phyloP scores from a whole-genome alignment of 2,329 filamentous ascomycete species.

The Albophoma yamanashiensis region DNA sequence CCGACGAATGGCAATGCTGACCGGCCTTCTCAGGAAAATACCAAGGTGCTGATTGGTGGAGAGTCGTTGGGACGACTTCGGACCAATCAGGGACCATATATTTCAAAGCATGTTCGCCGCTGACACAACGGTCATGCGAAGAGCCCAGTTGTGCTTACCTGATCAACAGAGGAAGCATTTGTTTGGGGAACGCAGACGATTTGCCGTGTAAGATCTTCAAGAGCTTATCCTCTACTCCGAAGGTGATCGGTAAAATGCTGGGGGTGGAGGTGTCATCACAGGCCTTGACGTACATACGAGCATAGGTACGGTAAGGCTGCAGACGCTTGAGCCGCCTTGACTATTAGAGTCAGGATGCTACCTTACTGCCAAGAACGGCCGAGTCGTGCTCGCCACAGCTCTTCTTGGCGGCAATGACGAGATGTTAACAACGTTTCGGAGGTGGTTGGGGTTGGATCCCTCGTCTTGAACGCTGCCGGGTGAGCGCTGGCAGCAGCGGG shows the following conservation, averaged over 20 bases:
- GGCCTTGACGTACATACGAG: background rate
- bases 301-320: no score
- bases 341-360: background rate
- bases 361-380: background rate
- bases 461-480: background rate
- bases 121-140: background rate
- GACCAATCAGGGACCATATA: conserved; percentile 5
- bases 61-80: rapidly evolving
- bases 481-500: background rate
- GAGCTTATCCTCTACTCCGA: background rate
- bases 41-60: conserved; percentile 5
- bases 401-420: background rate
- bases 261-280: background rate
- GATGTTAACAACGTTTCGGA: background rate
- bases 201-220: no score
- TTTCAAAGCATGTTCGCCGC: conserved; percentile 8
- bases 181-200: background rate
- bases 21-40: background rate
- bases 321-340: background rate
- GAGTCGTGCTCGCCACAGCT: background rate
- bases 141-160: background rate
- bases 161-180: background rate
- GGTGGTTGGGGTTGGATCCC: background rate
- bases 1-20: background rate
- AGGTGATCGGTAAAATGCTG: background rate